Evolutionary conservation across 2,329 filamentous ascomycete genomes (phyloP).

Genomic region (Microcera coccophila): DNA sequence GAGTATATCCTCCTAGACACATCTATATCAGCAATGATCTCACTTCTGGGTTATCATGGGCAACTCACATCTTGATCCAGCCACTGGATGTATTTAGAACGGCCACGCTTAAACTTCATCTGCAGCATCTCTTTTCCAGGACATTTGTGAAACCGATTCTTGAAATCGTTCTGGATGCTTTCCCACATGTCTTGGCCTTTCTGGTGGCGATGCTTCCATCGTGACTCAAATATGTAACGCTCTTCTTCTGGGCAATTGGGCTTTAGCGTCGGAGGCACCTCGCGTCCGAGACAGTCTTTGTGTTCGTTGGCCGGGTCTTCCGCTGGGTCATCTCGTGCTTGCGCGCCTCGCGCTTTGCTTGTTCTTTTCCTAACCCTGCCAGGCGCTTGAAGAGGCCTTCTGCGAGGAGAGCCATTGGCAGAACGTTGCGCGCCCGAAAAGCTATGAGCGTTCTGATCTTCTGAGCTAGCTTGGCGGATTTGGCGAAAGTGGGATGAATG

Average conservation of each 20-base stretch:
- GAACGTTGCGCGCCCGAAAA: slow-evolving; percentile 17
- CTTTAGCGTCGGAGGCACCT: slow-evolving; percentile 39
- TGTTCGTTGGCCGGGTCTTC: slow-evolving; percentile 29
- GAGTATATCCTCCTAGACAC: slow-evolving; percentile 37
- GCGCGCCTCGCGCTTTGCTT: slow-evolving; percentile 13
- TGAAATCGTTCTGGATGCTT: slow-evolving; percentile 45
- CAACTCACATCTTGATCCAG: slow-evolving; percentile 47
- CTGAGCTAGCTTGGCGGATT: slow-evolving; percentile 22
- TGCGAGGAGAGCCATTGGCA: slow-evolving; percentile 27
- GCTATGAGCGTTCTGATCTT: slow-evolving; percentile 12
- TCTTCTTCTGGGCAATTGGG: slow-evolving; percentile 46
- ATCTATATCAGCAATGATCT: slow-evolving; percentile 8
- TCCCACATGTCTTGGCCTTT: slow-evolving; percentile 59
- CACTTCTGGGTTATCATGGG: not conserved
- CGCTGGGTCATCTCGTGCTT: slow-evolving; percentile 8
- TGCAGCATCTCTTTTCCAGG: slow-evolving; percentile 50
- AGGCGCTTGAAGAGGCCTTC: slow-evolving; percentile 19
- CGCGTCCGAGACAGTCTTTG: slow-evolving; percentile 33
- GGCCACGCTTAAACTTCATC: slow-evolving; percentile 52
- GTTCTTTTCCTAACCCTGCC: slow-evolving; percentile 28
- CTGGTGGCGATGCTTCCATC: slow-evolving; percentile 41
- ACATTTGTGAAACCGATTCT: slow-evolving; percentile 30
- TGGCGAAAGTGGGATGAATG: slow-evolving; percentile 21
- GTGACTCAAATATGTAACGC: slow-evolving; percentile 47
- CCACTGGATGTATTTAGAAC: slow-evolving; percentile 49